A percentile compares a stretch with the other conserved stretches of the same genome.
These are phyloP conservation scores for Apiospora phragmitis DNA, from an alignment of 2,329 filamentous ascomycete genomes.

Conservation along the genomic window DNA sequence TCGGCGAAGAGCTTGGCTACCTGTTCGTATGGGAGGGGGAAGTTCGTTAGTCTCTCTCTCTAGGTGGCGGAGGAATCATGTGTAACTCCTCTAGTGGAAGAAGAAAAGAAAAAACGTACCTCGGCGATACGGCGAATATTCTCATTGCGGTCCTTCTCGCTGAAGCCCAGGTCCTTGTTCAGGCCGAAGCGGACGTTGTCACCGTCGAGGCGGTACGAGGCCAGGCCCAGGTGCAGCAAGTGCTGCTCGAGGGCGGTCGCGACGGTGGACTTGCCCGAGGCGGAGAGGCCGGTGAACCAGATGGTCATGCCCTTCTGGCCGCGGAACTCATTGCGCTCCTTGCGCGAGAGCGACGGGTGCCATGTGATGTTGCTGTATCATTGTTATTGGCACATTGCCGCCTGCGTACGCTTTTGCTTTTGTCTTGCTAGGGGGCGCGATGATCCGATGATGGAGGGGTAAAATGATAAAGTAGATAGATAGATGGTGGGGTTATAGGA, in stretches of 20 bases:
- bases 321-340: conserved; percentile 72
- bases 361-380: conserved; percentile 79
- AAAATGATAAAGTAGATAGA: neutral
- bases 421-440: neutral
- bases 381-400: neutral
- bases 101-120: conserved; percentile 33
- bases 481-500: neutral
- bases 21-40: conserved; percentile 37
- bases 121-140: conserved; percentile 97
- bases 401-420: neutral
- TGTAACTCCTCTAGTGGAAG: neutral
- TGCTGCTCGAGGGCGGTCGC: conserved; percentile 97
- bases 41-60: neutral
- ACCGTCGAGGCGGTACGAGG: conserved; percentile 92
- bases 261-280: conserved; percentile 95
- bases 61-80: neutral
- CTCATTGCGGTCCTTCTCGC: conserved; percentile 89
- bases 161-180: conserved; percentile 97
- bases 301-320: conserved; percentile 90
- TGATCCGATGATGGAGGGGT: conserved; percentile 1
- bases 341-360: conserved; percentile 78
- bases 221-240: conserved; percentile 79
- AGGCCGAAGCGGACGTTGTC: conserved; percentile 98
- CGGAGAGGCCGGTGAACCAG: conserved; percentile 96
- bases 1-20: conserved; percentile 97